A percentile compares a stretch with the other conserved stretches of the same genome.
These are phyloP conservation scores for Russula vinacea DNA, from an alignment of 768 basidiomycete species.

Conservation along the genomic window DNA sequence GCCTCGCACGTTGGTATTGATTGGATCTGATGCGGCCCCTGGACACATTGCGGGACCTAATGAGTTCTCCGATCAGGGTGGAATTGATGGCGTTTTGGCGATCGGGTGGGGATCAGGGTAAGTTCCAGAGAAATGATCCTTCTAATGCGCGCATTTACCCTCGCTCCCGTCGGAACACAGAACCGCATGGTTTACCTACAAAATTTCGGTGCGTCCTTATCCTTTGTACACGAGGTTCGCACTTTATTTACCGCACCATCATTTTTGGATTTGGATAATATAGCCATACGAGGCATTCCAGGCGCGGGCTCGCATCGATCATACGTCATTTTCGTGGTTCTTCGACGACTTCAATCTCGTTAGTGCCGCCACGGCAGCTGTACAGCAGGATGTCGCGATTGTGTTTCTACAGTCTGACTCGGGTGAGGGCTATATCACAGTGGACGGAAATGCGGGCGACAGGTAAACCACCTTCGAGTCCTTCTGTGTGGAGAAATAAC, in stretches of 20 bases:
- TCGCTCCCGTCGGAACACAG: constrained; percentile 35
- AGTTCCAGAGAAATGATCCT: background rate
- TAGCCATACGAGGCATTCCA: constrained; percentile 83
- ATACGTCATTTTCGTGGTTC: constrained; percentile 63
- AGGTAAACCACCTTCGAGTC: constrained; percentile 39
- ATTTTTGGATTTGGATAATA: background rate
- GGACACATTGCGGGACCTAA: constrained; percentile 45
- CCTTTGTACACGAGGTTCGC: background rate
- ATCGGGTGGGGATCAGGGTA: constrained; percentile 90
- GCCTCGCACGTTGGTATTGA: constrained; percentile 55
- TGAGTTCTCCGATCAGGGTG: constrained; percentile 43
- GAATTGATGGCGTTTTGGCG: constrained; percentile 63
- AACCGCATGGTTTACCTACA: constrained; percentile 73
- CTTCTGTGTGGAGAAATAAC: background rate
- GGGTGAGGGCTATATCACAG: constrained; percentile 50
- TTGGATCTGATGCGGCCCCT: constrained; percentile 56
- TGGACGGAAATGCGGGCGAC: constrained; percentile 59
- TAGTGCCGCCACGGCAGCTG: constrained; percentile 43
- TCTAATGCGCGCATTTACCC: too few species aligned
- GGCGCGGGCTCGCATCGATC: constrained; percentile 59
- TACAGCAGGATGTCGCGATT: constrained; percentile 48
- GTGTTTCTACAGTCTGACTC: constrained; percentile 45
- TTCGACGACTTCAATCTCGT: constrained; percentile 65
- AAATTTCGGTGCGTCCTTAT: constrained; percentile 59
- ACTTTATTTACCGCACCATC: background rate